Evolutionary conservation across 2,329 filamentous ascomycete species (phyloP).

Genomic region (Metarhizium sp.): DNA sequence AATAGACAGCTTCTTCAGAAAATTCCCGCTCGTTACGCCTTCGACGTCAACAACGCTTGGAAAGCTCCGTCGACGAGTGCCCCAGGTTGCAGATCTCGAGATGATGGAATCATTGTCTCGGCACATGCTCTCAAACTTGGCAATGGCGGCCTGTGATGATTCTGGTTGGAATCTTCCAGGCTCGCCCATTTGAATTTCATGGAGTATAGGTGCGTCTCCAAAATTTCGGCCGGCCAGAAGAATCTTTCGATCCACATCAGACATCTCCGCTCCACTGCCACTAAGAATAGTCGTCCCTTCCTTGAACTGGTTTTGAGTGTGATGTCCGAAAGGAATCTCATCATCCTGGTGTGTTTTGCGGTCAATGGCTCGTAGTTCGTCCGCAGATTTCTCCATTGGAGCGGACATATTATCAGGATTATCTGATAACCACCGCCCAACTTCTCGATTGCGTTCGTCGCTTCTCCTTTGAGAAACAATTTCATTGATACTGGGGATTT

Average conservation of each 20-base stretch:
- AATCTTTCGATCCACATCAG: slow-evolving; percentile 37
- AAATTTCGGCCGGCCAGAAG: slow-evolving; percentile 39
- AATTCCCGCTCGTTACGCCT: slow-evolving; percentile 47
- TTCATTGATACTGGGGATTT: slow-evolving; percentile 42
- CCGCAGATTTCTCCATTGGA: slow-evolving; percentile 16
- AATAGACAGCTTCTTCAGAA: slow-evolving; percentile 54
- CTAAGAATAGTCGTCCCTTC: slow-evolving; percentile 41
- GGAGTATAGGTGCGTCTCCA: slow-evolving; percentile 38
- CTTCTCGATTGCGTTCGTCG: slow-evolving; percentile 37
- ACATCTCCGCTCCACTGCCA: slow-evolving; percentile 31
- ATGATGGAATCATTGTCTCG: slow-evolving; percentile 49
- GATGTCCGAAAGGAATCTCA: slow-evolving; percentile 33
- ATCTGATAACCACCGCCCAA: slow-evolving; percentile 40
- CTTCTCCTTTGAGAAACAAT: slow-evolving; percentile 29
- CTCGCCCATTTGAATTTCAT: slow-evolving; percentile 28
- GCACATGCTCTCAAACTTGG: slow-evolving; percentile 39
- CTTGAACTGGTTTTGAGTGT: slow-evolving; percentile 41
- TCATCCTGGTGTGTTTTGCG: slow-evolving; percentile 20
- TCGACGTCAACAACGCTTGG: slow-evolving; percentile 43
- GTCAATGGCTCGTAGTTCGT: slow-evolving; percentile 15
- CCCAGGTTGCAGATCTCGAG: slow-evolving; percentile 59
- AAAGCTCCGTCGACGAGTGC: slow-evolving; percentile 57
- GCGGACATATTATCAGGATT: slow-evolving; percentile 19
- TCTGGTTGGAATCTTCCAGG: slow-evolving; percentile 33
- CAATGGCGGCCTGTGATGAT: slow-evolving; percentile 44